Conservation (phyloP, 768 basidiomycete species). For the Fibroporia radiculosa region DNA sequence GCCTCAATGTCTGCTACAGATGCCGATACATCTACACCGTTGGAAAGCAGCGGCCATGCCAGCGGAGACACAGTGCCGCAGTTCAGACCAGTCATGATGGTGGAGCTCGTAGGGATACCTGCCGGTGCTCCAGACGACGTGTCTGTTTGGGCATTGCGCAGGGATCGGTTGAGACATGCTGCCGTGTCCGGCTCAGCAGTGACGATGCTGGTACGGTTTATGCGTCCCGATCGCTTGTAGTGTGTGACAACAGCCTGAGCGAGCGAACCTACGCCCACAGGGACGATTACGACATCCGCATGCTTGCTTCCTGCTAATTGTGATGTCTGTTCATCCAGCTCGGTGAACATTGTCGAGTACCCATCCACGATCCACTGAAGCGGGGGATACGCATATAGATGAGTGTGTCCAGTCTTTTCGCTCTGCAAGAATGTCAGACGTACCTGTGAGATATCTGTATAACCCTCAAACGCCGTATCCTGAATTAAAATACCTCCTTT, state of each 20-base stretch:
- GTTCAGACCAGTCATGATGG: constrained; percentile 2
- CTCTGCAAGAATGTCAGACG: not conserved
- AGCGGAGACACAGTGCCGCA: constrained; percentile 1
- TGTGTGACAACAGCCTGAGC: constrained; percentile 2
- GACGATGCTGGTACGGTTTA: not conserved
- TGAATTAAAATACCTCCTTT: not conserved
- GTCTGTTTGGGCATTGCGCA: not conserved
- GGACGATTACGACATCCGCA: constrained; percentile 1
- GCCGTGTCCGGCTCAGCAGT: constrained; percentile 4
- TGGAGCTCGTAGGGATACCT: not conserved
- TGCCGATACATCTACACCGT: not conserved
- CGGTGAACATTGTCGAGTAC: constrained; percentile 1
- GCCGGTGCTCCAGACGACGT: not conserved
- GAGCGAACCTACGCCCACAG: constrained; percentile 1
- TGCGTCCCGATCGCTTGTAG: constrained; percentile 1
- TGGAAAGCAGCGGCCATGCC: constrained; percentile 2
- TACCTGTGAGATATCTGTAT: constrained; percentile 1
- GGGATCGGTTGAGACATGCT: not conserved
- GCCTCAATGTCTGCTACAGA: constrained; percentile 5
- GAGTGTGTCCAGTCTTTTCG: not conserved
- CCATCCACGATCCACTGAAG: constrained; percentile 5
- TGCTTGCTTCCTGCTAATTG: not conserved
- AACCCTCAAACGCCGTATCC: constrained; percentile 1
- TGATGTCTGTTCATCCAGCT: constrained; percentile 1
- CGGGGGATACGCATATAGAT: not conserved